Evolutionary conservation across 2,329 filamentous ascomycete genomes (phyloP), one percentile per base, ranked within the genome.

Genomic region (Alternaria arbusti): DNA sequence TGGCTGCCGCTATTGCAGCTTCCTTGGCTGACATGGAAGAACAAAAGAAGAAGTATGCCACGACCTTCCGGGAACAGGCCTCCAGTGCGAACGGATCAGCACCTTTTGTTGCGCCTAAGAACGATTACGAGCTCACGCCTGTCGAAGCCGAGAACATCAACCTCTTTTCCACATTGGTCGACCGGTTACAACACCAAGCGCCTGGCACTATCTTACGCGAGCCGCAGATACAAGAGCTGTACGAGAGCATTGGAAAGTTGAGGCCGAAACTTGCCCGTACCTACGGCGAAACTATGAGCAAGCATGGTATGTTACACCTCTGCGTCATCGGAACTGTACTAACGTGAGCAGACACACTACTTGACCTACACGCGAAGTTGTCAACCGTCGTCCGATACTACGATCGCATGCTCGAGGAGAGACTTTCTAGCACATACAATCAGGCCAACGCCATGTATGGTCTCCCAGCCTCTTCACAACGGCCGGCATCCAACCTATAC

Each of bases 201-300:
- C 94, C 94, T 0, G 96, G 96, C 1, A 98, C 96, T 0, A 97
- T 99, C 57, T 82, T 99, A n/a, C 87, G 96, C 52, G 96, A 99
- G 75, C 96, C 96, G 2, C 96, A 98, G 78, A 97, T 99, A 54
- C 96, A 99, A 80, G 96, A 99, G 81, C 85, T 99, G 5, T 99
- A 99, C 78, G 96, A 98, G 76, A 96, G 94, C 73, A 98, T 99
- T 72, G 94, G 95, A n/a, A 87, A 93, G 15, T 83, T 99, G 66
- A 88, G 96, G 54, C 96, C 96, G 2, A 99, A 99, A 80, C 85
- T 99, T 59, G 96, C 96, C 5, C 88, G 96, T 61, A 97, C 95
- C 0, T 97, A 98, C 77, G 96, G 96, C 59, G 96, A 99, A 83
- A 97, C 96, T 0, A 98, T 99, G 96, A 98, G 96, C 87, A 99